Base-by-base conservation (phyloP, 805 yeast genomes). In the Suhomyces xylopsoci region DNA sequence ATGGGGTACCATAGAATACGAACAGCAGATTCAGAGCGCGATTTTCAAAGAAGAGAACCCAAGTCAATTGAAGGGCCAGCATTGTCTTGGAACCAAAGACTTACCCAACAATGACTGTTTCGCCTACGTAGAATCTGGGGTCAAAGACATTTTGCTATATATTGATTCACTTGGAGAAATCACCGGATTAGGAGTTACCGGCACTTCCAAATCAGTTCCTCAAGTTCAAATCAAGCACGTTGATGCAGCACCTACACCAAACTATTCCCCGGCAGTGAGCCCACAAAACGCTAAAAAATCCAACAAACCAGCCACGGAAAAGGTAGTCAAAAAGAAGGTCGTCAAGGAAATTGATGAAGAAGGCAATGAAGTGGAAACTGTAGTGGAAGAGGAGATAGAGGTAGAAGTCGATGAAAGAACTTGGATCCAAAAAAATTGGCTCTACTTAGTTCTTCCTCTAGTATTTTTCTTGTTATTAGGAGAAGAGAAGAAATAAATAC, bases 341-440 rank as follows among this genome's bases (percentile, higher is more conserved):
- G 54, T 61, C 9, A 59, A 45, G 42, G 52, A 49, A 15, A 60
- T 53, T 22, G 66, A 67, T 48, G 66, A 63, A 10, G 53, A 62
- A 1, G 73, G 71, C 1, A 63, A 61, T 8, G 61, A 56, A 38
- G 55, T 58, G 3, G 65, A 62, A 48, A 52, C 51, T 24, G 67
- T 58, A 24, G 49, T 61, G 1, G 66, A 61, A 52, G 56, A 45
- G 14, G 65, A 58, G 47, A 62, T 56, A 14, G 65, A 56, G 49
- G 63, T 58, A 17, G 60, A 51, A 17, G 65, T 62, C 22, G 67
- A 63, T 46, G 62, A 62, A 14, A 61, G 73, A 38, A 77, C 84
- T 5, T 83, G 82, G 66, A 67, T 83, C 15, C 87, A 83, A 62
- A 78, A 79, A 63, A 79, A 84, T 66, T 84, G 88, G 88, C 73